Base-by-base conservation (phyloP, 1,284 basidiomycete species). In the Ceratobasidium sp. region DNA sequence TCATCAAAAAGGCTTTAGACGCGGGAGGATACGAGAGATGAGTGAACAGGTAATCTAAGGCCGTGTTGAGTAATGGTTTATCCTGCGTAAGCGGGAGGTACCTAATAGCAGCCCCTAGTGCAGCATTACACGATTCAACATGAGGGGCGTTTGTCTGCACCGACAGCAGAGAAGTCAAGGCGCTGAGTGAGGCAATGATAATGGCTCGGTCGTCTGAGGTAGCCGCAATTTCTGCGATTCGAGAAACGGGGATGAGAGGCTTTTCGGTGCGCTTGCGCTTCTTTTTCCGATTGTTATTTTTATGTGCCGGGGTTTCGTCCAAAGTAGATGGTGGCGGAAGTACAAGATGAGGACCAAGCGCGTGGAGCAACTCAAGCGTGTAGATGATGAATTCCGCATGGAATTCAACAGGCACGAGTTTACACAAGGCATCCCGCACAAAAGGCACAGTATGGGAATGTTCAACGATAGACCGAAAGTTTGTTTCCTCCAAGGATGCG, bases 81-180 rank as follows among this genome's bases (percentile, higher is more conserved):
- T 95, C 94, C 56, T 86, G 81, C 80, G 94, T 87, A 0, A 94
- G 86, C n/a, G 94, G 91, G 8, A 95, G 87, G 80, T 91, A 92
- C 80, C 89, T 88, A 77, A 94, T 86, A 7, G 91, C 86, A 1
- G 89, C 88, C 8, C 84, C 84, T 37, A 94, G 85, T 2, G 89
- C 90, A 15, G 87, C 87, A 0, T 90, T 90, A 77, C 87, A 85
- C 3, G 88, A 80, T 17, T 83, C 82, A 35, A 93, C 83, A 78
- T 90, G 88, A 6, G 84, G 79, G 31, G 84, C 83, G 80, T 94
- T 94, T 49, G 86, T 82, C 5, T 89, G 87, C 79, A 91, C 90
- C 10, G 88, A 87, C 77, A 93, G 87, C 33, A 94, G 81, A 15
- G 87, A 82, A 13, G 88, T 89, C 47, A 95, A 85, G 7, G 89